Percentiles rank a stretch among this genome's conserved stretches.
Conservation (phyloP, 2,329 filamentous ascomycete genomes). For the Xylariaceae sp. region DNA sequence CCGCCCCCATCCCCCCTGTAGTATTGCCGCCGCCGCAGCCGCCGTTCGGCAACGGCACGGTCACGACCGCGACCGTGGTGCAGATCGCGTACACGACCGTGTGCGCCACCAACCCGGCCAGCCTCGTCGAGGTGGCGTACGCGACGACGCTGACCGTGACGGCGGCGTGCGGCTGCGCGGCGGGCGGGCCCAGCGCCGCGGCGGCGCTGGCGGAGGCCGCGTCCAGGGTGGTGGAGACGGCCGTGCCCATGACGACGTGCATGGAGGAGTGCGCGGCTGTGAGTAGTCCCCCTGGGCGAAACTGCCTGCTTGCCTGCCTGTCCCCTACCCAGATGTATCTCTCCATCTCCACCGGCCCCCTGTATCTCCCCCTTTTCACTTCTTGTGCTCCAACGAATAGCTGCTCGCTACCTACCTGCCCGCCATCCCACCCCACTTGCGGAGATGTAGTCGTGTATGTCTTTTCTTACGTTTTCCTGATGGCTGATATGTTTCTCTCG, state of each 20-base stretch:
- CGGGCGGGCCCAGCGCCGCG: neutral
- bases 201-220: neutral
- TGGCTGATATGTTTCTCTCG: no score
- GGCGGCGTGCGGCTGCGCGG: conserved; percentile 20
- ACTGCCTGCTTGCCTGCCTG: no score
- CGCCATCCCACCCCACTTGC: no score
- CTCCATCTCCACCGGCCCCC: no score
- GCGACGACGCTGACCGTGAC: conserved; percentile 22
- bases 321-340: no score
- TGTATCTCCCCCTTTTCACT: no score
- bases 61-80: conserved; percentile 18
- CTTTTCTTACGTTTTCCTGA: no score
- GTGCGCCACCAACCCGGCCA: conserved; percentile 26
- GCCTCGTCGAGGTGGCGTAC: conserved; percentile 25
- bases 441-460: no score
- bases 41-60: conserved; percentile 3
- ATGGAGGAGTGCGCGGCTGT: conserved; percentile 21
- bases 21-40: neutral
- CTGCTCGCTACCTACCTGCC: no score
- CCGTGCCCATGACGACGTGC: conserved; percentile 22
- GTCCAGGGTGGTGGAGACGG: neutral
- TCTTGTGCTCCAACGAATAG: no score
- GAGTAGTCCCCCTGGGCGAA: no score
- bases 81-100: conserved; percentile 27
- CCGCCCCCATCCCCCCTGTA: neutral